Base-by-base conservation (phyloP, 371 early-diverging fungal genomes). In the Mucor lusitanicus region DNA sequence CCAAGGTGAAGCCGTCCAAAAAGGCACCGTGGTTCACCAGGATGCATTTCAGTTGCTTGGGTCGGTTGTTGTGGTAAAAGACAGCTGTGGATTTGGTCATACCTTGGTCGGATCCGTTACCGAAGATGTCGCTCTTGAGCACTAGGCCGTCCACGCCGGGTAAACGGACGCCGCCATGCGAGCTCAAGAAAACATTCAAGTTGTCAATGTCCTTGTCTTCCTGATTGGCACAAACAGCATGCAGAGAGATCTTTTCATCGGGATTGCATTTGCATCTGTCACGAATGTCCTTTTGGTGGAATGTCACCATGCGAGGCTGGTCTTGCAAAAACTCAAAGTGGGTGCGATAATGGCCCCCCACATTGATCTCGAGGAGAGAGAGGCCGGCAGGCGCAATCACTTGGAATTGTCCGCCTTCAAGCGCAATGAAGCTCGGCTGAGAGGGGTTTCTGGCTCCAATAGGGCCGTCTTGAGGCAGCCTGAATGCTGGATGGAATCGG, bases 401-500 rank as follows among this genome's bases (percentile, higher is more conserved):
- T 28, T 78, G 59, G n/a, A 90, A 46, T 1, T 44, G 57, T 0
- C 78, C 77, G 0, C 73, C 48, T 28, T 86, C 78, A 25, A 81
- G 50, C 8, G 77, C 74, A 37, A 72, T 65, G 63, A 79, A 75
- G 19, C 40, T 58, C 25, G 76, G 74, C 25, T 44, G 44, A 23
- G 64, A 11, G 42, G 46, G 46, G 63, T 70, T 19, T 42, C 59
- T 37, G 42, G 33, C 12, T n/a, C 59, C 33, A 56, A 56, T 25
- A 60, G 77, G 68, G 3, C 84, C 76, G 63, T 90, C 90, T 35
- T 65, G 63, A 17, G 88, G 88, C 59, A 88, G 44, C 23, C 87
- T 78, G 32, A 89, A 79, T 28, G 80, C 82, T 5, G 88, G 82
- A 64, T 90, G 91, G 63, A 78, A 87, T 25, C 90, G 79, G n/a